Evolutionary conservation across 768 basidiomycete species (phyloP), one percentile per base, ranked within the genome.

Genomic region (Leucocoprinus birnbaumii): DNA sequence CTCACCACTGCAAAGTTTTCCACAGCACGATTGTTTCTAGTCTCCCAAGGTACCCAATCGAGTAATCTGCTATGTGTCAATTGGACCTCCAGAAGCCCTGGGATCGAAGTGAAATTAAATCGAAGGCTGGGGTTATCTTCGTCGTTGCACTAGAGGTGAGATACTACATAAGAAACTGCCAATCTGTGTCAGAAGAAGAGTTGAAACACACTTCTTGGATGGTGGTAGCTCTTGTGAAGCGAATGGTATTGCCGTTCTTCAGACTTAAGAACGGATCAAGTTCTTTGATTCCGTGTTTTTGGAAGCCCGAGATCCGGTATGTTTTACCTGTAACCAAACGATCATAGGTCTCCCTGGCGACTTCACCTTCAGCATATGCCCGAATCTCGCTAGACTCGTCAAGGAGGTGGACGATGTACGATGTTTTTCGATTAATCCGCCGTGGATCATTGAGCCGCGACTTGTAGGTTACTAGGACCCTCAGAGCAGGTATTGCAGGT

Each of bases 391-490:
- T 34, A 21, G 52, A 37, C 24, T 53, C 43, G 19, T 53, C 52
- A 7, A 46, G 11, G 27, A 53, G 43, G n/a, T 53, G 52, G 19
- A 53, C 11, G 2, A 46, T 21, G 16, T 45, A 53, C 13, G 35
- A 35, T 2, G 52, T 27, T 10, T 10, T 25, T 3, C 10, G 3
- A 14, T 8, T 11, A 3, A 7, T n/a, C 14, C 14, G 10, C 10
- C 14, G 6, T 16, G 27, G 21, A 16, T 53, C 52, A 24, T 35
- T 10, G 5, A 53, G 34, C 4, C 44, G 16, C n/a, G 52, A 53
- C 26, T 53, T 53, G 27, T 53, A 53, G 13, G 52, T 53, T n/a
- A 53, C 35, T 16, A 45, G 52, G n/a, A 24, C 52, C 9, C 42
- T n/a, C 18, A 53, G 25, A 21, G 43, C 21, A 25, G 35, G 31